Evolutionary conservation across 257 asterid genomes (phyloP), one percentile per base, ranked within the genome.

Genomic region (Lycium barbarum): DNA sequence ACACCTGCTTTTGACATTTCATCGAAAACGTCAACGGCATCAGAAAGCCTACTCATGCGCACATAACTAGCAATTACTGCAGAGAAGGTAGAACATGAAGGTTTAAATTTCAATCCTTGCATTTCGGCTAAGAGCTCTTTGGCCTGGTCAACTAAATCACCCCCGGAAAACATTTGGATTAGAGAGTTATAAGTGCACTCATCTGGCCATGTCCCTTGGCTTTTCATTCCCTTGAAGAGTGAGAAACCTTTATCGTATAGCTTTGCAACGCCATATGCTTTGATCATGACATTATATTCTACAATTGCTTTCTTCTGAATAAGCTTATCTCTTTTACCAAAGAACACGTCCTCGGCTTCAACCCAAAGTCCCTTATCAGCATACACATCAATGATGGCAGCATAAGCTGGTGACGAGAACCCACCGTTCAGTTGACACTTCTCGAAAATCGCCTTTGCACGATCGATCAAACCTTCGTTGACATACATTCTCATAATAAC

Each of bases 161-260:
- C 91, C 57, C 93, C 94, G 6, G 94, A 91, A 53, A 90, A 88
- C 98, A 96, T 96, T 86, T 96, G 99, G 82, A 93, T 92, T 51
- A 94, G 90, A 82, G 98, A 91, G 89, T 96, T 94, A 84, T 91
- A 96, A 12, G 99, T 96, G 90, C 97, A 93, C 83, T 91, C 93
- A 76, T 96, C 98, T 18, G 99, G 99, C 99, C 98, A 96, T 15
- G 92, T 88, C 67, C 99, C 99, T 78, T 93, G 97, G 88, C 89
- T 93, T 87, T 94, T 93, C 99, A 96, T 96, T 63, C 95, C 91
- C 84, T 86, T 89, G 88, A 96, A 96, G 80, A 96, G 96, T 3
- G 90, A 89, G 49, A 89, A 74, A 68, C 98, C 98, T 89, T 93
- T 91, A 79, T 93, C 97, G 63, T 91, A 90, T 40, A 86, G 91